Base-by-base conservation (phyloP, 1,139 yeast species). In the Arxiozyma slooffiae region DNA sequence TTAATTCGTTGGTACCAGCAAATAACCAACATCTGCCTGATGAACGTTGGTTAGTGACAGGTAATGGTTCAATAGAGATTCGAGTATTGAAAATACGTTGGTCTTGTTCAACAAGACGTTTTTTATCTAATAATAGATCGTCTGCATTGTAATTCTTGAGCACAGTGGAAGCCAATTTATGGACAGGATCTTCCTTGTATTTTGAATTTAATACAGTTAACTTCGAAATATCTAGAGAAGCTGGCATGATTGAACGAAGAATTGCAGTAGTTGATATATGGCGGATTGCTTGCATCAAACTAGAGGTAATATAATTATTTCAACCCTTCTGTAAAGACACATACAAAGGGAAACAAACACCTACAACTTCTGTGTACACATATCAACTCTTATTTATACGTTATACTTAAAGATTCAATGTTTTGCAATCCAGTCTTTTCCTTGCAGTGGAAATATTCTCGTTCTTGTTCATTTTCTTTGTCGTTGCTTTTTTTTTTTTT, bases 21-120 rank as follows among this genome's bases (percentile, higher is more conserved):
- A 86, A 86, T 57, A 87, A 74, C 95, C 95, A 87, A 67, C 96
- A 87, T 60, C 95, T 72, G 40, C 95, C 95, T 17, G 87, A 79
- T 38, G 77, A 67, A 61, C 78, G 77, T 68, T 87, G 96, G 68
- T 83, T 81, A 60, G 86, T 82, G 49, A 81, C 73, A 22, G 94
- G 92, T 3, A 80, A 65, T 2, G 89, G 89, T 60, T 84, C 84
- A 4, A 75, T 73, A 39, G 78, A 78, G 36, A 86, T 79, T 49
- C 76, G 76, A 50, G 76, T 64, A 59, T 81, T 81, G 70, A 82
- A 87, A 34, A 80, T 62, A 46, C 62, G 57, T 7, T 55, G 53
- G 43, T 61, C 62, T 36, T 57, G 51, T 16, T 54, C 48, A 21
- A 60, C 48, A 21, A 64, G 45, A 9, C 61, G 55, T 17, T 58